These are phyloP conservation scores for Xylariaceae sp. DNA, from an alignment of 2,329 filamentous ascomycete genomes.

Conservation along the genomic window DNA sequence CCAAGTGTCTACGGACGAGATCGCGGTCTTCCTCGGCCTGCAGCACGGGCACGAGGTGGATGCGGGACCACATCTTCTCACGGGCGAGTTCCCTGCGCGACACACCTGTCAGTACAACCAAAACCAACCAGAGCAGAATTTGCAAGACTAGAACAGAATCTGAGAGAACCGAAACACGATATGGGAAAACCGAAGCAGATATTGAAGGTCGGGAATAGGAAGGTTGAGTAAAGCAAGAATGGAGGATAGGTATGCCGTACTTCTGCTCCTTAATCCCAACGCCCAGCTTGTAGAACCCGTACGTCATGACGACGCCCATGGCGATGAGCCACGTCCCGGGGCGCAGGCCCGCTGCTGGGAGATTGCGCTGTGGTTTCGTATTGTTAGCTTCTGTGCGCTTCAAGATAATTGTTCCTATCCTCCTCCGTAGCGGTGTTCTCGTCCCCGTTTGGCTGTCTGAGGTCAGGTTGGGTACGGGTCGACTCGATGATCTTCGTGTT, in stretches of 20 bases:
- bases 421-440: no score
- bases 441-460: no score
- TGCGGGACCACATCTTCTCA: slow-evolving; percentile 97
- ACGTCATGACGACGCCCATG: slow-evolving; percentile 75
- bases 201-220: not conserved
- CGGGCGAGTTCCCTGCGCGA: slow-evolving; percentile 75
- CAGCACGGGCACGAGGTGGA: slow-evolving; percentile 87
- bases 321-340: slow-evolving; percentile 74
- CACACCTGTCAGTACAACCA: slow-evolving; percentile 5
- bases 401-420: no score
- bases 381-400: no score
- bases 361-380: slow-evolving; percentile 64
- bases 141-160: no score
- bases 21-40: slow-evolving; percentile 97
- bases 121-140: no score
- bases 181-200: no score
- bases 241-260: slow-evolving; percentile 49
- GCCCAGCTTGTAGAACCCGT: slow-evolving; percentile 84
- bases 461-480: no score
- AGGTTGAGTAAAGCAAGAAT: not conserved
- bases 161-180: no score
- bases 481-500: no score
- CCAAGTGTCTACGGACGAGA: slow-evolving; percentile 79
- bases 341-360: slow-evolving; percentile 86
- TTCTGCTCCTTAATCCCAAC: slow-evolving; percentile 85